Conservation (phyloP, 1,139 yeast species). For the Candida anutae region DNA sequence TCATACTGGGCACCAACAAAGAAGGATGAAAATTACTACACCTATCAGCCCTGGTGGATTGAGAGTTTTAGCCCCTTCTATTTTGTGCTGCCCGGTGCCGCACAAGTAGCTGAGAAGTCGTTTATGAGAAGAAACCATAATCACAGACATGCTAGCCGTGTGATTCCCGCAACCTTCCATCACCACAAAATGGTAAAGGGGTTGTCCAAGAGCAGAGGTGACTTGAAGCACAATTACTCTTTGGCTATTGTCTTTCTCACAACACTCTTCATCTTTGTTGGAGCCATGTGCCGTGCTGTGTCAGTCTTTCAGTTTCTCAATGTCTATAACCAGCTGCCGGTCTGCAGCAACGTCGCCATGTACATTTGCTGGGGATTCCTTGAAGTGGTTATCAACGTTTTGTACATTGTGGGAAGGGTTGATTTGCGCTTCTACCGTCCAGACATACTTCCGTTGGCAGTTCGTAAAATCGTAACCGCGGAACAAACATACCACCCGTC, state of each 20-base stretch:
- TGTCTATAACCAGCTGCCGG: conserved; percentile 12
- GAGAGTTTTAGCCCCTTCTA: conserved; percentile 37
- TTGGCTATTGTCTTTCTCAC: conserved; percentile 24
- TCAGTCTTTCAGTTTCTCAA: conserved; percentile 23
- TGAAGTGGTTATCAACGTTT: conserved; percentile 26
- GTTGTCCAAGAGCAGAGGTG: conserved; percentile 31
- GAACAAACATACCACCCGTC: conserved; percentile 23
- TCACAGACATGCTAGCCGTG: conserved; percentile 37
- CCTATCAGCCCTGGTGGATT: conserved; percentile 44
- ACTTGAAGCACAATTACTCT: conserved; percentile 28
- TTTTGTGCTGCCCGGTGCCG: conserved; percentile 32
- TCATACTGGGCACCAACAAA: conserved; percentile 35
- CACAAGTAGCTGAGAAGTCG: conserved; percentile 31
- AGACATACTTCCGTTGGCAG: conserved; percentile 30
- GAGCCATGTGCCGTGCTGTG: conserved; percentile 24
- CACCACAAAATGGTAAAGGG: conserved; percentile 37
- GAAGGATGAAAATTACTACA: conserved; percentile 35
- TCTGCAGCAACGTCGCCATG: conserved; percentile 22
- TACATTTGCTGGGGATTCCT: conserved; percentile 34
- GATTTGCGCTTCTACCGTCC: conserved; percentile 43
- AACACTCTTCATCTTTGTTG: conserved; percentile 25
- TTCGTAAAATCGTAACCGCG: conserved; percentile 34
- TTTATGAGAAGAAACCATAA: conserved; percentile 38
- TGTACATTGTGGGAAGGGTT: conserved; percentile 36
- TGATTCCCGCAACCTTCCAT: conserved; percentile 39